Conservation (phyloP, 2,329 filamentous ascomycete genomes). For the Monilinia vaccinii-corymbosi region DNA sequence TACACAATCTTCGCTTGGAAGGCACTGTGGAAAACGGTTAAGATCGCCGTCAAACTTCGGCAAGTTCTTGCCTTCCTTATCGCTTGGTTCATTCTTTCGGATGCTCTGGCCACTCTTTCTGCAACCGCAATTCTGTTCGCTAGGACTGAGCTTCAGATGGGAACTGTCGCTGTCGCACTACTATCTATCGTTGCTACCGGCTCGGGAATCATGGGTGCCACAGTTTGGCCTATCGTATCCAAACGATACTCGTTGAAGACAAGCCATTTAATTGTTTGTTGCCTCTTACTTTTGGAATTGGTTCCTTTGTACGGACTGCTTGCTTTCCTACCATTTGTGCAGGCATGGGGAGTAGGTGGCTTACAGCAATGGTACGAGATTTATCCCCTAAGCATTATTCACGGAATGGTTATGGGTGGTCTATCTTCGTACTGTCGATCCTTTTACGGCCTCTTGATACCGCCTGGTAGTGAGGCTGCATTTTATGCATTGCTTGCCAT, state of each 20-base stretch:
- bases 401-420: constrained; percentile 90
- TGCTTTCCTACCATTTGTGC: constrained; percentile 76
- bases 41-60: constrained; percentile 60
- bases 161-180: constrained; percentile 74
- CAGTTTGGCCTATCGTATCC: constrained; percentile 79
- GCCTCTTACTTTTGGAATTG: constrained; percentile 80
- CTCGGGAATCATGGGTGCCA: constrained; percentile 77
- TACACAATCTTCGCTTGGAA: constrained; percentile 83
- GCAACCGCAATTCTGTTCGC: constrained; percentile 93
- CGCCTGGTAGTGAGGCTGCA: constrained; percentile 85
- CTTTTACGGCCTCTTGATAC: constrained; percentile 87
- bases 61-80: constrained; percentile 73
- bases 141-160: constrained; percentile 87
- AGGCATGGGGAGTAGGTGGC: constrained; percentile 65
- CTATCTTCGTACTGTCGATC: constrained; percentile 86
- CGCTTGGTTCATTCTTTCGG: constrained; percentile 91
- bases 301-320: constrained; percentile 88
- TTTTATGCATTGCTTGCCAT: constrained; percentile 65
- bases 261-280: constrained; percentile 84
- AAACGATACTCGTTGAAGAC: constrained; percentile 60
- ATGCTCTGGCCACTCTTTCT: constrained; percentile 88
- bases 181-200: constrained; percentile 90
- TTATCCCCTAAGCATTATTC: constrained; percentile 84
- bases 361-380: constrained; percentile 96
- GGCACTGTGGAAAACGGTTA: constrained; percentile 71